A percentile compares a stretch with the other conserved stretches of the same genome.
These are phyloP conservation scores for Delonix regia DNA, from an alignment of 306 rosid species.

Conservation along the genomic window DNA sequence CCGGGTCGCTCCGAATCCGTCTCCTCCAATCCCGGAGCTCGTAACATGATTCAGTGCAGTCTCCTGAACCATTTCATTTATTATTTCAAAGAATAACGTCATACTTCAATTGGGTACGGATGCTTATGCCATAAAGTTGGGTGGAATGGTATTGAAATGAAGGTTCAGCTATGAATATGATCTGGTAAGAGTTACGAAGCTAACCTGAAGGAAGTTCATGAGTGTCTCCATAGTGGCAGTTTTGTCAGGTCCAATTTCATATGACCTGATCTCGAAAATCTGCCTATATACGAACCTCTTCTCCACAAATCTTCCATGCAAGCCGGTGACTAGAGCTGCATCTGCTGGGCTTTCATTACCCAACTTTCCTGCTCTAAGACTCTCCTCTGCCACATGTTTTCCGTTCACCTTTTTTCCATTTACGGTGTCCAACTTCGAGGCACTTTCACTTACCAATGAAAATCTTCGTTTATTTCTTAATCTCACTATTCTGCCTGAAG, in stretches of 20 bases:
- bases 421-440: constrained; percentile 36
- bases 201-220: constrained; percentile 82
- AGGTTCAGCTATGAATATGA: background rate
- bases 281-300: constrained; percentile 66
- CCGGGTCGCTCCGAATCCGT: constrained; percentile 83
- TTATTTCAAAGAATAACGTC: too few species aligned
- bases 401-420: constrained; percentile 67
- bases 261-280: constrained; percentile 65
- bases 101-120: too few species aligned
- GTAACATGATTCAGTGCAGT: constrained; percentile 88
- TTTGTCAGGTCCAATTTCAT: constrained; percentile 79
- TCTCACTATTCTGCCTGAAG: background rate
- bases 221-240: constrained; percentile 86
- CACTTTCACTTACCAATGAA: constrained; percentile 31
- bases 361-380: background rate
- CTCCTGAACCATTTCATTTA: constrained; percentile 53
- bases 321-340: constrained; percentile 49
- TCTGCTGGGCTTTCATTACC: constrained; percentile 28
- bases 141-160: too few species aligned
- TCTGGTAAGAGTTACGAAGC: background rate
- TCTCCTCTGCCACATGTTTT: constrained; percentile 39
- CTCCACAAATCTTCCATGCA: constrained; percentile 78
- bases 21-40: constrained; percentile 80
- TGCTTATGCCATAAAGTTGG: too few species aligned
- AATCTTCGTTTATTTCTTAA: constrained; percentile 23